A percentile compares a stretch with the other conserved stretches of the same genome.
These are phyloP conservation scores for Chaetomiaceae sp. DNA, from an alignment of 2,329 filamentous ascomycete genomes.

Conservation along the genomic window DNA sequence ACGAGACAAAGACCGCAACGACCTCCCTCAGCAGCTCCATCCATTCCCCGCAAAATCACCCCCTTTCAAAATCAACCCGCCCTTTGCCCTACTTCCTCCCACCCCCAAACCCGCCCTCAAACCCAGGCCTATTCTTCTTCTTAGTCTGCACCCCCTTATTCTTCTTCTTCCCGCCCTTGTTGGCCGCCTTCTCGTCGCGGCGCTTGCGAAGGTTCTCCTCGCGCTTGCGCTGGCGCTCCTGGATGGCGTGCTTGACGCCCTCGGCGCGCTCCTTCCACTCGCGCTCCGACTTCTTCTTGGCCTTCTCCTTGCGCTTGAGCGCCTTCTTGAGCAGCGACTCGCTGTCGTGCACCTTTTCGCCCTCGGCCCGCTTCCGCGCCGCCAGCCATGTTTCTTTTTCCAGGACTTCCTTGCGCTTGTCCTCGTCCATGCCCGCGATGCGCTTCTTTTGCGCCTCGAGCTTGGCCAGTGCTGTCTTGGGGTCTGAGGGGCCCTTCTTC, in stretches of 20 bases:
- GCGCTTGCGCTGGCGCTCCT: slow-evolving; percentile 75
- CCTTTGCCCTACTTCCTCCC: slow-evolving; percentile 40
- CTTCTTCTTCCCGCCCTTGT: slow-evolving; percentile 48
- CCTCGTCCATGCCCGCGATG: slow-evolving; percentile 67
- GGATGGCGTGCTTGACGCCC: slow-evolving; percentile 69
- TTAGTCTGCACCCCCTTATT: slow-evolving; percentile 41
- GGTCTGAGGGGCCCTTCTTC: slow-evolving; percentile 78
- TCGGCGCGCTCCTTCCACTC: slow-evolving; percentile 75
- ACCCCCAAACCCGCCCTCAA: slow-evolving; percentile 63
- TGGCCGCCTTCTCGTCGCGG: slow-evolving; percentile 66
- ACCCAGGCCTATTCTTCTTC: slow-evolving; percentile 59
- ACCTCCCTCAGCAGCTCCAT: not conserved
- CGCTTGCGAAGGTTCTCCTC: slow-evolving; percentile 73
- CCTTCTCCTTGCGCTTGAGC: slow-evolving; percentile 84
- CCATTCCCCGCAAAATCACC: not conserved
- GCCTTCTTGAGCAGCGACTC: slow-evolving; percentile 87
- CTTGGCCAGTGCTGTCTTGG: slow-evolving; percentile 79
- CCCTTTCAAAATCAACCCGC: not conserved
- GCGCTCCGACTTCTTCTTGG: slow-evolving; percentile 86
- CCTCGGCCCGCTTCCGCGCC: slow-evolving; percentile 81
- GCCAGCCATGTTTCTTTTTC: slow-evolving; percentile 95
- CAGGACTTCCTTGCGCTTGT: slow-evolving; percentile 79
- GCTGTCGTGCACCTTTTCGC: slow-evolving; percentile 84
- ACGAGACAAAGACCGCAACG: not conserved
- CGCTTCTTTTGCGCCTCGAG: slow-evolving; percentile 83